phyloP scores from a whole-genome alignment of 257 asterid genomes.

The Ilex aquifolium region DNA sequence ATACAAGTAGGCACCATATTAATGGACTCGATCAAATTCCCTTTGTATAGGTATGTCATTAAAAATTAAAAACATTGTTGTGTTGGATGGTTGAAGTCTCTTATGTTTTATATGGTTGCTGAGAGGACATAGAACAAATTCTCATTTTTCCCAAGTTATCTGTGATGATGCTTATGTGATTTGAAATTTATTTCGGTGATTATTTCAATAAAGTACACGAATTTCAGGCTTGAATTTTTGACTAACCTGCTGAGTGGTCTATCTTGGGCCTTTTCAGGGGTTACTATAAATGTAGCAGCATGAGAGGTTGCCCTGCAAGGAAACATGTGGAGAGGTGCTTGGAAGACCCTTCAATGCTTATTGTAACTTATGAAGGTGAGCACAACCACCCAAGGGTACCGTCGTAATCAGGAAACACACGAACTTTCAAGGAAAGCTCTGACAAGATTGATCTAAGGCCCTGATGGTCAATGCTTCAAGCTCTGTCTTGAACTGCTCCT shows the following conservation, averaged over 20 bases:
- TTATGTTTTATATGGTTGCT: too few relatives aligned
- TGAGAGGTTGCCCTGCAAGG: conserved; percentile 97
- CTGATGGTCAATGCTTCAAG: conserved; percentile 5
- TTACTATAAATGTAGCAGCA: conserved; percentile 91
- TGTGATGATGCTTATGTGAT: too few relatives aligned
- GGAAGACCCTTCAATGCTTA: conserved; percentile 89
- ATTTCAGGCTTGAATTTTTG: background rate
- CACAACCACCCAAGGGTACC: conserved; percentile 81
- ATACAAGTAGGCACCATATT: too few relatives aligned
- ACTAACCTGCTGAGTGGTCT: background rate
- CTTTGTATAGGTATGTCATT: too few relatives aligned
- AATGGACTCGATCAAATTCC: too few relatives aligned
- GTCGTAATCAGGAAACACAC: conserved; percentile 58
- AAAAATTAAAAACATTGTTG: too few relatives aligned
- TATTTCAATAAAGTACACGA: background rate
- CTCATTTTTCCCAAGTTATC: too few relatives aligned
- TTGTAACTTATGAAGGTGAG: conserved; percentile 88
- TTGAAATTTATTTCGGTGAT: background rate
- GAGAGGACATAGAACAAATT: too few relatives aligned
- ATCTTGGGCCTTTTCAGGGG: conserved; percentile 49
- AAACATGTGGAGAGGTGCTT: conserved; percentile 91
- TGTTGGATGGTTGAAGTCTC: too few relatives aligned
- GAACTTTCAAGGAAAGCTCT: conserved; percentile 8
- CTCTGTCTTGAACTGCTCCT: conserved; percentile 25
- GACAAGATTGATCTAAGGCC: conserved; percentile 5